Evolutionary conservation across 2,329 filamentous ascomycete genomes (phyloP).

Genomic region (Sporothrix variecibatus): DNA sequence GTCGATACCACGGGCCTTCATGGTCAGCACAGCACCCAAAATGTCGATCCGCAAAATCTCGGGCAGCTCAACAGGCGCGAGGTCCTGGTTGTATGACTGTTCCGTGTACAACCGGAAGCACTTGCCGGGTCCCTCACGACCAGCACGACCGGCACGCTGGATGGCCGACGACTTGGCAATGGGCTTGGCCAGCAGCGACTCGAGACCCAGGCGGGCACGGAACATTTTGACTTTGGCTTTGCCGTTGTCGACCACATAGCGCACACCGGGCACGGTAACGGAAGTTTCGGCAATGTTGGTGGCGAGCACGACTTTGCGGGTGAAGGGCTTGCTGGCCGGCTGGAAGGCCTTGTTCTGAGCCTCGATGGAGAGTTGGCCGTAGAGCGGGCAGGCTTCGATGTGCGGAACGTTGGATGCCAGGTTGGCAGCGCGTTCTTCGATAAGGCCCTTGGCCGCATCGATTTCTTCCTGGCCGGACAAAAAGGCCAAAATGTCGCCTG

Average conservation of each 20-base stretch:
- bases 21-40: conserved; percentile 80
- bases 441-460: conserved; percentile 73
- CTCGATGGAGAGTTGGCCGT: conserved; percentile 83
- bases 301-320: conserved; percentile 84
- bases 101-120: conserved; percentile 90
- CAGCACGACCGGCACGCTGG: conserved; percentile 87
- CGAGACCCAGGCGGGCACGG: conserved; percentile 78
- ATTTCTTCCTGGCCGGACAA: conserved; percentile 92
- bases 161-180: conserved; percentile 93
- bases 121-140: conserved; percentile 86
- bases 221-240: conserved; percentile 96
- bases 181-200: conserved; percentile 84
- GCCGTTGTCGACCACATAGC: conserved; percentile 88
- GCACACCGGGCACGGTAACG: conserved; percentile 89
- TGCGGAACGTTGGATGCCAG: conserved; percentile 76
- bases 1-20: conserved; percentile 87
- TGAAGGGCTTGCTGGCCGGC: conserved; percentile 68
- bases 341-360: conserved; percentile 86
- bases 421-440: conserved; percentile 75
- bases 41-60: conserved; percentile 92
- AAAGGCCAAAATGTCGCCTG: conserved; percentile 91
- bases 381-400: conserved; percentile 74
- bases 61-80: conserved; percentile 70
- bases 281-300: conserved; percentile 99
- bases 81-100: conserved; percentile 67